These are phyloP conservation scores for Ciborinia camelliae DNA, from an alignment of 2,329 filamentous ascomycete genomes.

Conservation along the genomic window DNA sequence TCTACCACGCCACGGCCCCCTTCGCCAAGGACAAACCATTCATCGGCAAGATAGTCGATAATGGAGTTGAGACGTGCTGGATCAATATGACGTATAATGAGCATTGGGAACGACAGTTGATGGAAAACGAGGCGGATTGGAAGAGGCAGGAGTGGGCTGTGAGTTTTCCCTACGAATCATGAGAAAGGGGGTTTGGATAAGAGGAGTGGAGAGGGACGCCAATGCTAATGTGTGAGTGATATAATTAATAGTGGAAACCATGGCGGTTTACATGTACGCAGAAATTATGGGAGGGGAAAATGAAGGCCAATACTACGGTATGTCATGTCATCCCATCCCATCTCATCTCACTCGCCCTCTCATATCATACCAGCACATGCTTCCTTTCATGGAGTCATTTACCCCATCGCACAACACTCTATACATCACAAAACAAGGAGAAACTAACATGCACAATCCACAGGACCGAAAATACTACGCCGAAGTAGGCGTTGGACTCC, in stretches of 20 bases:
- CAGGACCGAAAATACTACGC: conserved; percentile 20
- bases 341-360: background rate
- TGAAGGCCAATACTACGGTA: conserved; percentile 2
- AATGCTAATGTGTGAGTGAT: background rate
- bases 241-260: conserved; percentile 7
- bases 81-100: conserved; percentile 21
- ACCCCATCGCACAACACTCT: too few relatives aligned
- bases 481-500: conserved; percentile 22
- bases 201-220: background rate
- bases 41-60: conserved; percentile 22
- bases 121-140: conserved; percentile 7
- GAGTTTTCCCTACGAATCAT: background rate
- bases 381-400: too few relatives aligned
- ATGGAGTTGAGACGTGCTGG: conserved; percentile 23
- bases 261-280: conserved; percentile 19
- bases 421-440: background rate
- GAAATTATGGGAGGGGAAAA: conserved; percentile 4
- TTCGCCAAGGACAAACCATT: conserved; percentile 22
- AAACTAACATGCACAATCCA: background rate
- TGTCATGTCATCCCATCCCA: background rate
- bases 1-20: conserved; percentile 23
- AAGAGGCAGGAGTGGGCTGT: conserved; percentile 8
- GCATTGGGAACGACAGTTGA: conserved; percentile 17
- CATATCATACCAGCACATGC: too few relatives aligned
- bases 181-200: too few relatives aligned